Evolutionary conservation across 192 early-diverging fungal genomes (phyloP).

Genomic region (Coemansia sp.): DNA sequence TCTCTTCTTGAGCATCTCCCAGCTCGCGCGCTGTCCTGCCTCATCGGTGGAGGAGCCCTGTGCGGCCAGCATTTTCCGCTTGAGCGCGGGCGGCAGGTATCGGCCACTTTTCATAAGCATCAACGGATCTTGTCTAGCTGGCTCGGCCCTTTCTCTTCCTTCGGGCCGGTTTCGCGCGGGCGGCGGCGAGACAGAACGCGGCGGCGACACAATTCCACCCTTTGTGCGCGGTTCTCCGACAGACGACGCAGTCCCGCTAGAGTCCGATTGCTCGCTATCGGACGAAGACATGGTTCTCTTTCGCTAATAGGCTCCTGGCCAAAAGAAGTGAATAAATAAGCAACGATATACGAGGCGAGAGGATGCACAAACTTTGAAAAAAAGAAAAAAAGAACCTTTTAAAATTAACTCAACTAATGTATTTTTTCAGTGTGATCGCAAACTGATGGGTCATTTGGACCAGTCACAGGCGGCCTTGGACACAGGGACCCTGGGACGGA

Average conservation of each 20-base stretch:
- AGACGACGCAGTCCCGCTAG: not conserved
- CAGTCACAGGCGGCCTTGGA: not conserved
- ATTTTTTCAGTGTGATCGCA: not conserved
- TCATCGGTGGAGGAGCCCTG: slow-evolving; percentile 31
- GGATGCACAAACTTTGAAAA: not conserved
- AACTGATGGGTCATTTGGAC: not conserved
- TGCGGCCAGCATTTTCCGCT: slow-evolving; percentile 60
- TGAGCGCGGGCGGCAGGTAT: slow-evolving; percentile 84
- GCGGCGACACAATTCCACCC: not conserved
- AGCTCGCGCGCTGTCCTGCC: slow-evolving; percentile 77
- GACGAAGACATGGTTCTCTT: not conserved
- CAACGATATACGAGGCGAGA: slow-evolving; percentile 7
- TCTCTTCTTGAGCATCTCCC: slow-evolving; percentile 93
- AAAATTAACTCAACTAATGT: not conserved
- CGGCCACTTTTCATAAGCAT: slow-evolving; percentile 22
- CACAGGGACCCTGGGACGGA: not conserved
- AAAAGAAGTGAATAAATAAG: not conserved
- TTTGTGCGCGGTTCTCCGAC: not conserved
- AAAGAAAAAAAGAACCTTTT: not conserved
- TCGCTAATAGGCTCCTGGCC: not conserved
- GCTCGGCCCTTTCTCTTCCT: not conserved
- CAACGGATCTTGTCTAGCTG: not conserved
- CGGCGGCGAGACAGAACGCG: not conserved
- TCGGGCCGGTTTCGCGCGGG: not conserved
- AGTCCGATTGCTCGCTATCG: slow-evolving; percentile 11